Conservation (phyloP, 768 basidiomycete genomes). For the Baorangia bicolor region DNA sequence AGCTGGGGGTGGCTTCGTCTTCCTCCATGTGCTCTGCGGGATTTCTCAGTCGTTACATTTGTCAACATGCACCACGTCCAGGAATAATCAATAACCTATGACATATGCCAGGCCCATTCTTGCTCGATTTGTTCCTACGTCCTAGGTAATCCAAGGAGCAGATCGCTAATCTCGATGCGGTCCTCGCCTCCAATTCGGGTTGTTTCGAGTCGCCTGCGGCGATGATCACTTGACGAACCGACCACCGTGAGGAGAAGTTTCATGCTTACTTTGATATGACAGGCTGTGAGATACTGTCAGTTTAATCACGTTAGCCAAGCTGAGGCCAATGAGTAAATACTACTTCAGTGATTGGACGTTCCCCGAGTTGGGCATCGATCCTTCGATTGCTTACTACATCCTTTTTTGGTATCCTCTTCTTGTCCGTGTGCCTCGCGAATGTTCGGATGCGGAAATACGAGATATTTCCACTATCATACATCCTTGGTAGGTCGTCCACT, state of each 20-base stretch:
- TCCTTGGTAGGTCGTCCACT: too few species aligned
- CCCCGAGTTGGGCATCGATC: too few species aligned
- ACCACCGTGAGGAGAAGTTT: neutral
- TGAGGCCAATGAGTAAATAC: neutral
- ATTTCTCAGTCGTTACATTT: slow-evolving; percentile 1
- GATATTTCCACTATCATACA: neutral
- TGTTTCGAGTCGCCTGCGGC: neutral
- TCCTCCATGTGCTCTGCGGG: slow-evolving; percentile 90
- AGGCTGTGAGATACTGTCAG: too few species aligned
- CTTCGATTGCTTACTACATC: slow-evolving; percentile 2
- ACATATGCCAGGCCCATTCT: slow-evolving; percentile 52
- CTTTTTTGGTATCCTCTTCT: slow-evolving; percentile 8
- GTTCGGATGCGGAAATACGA: slow-evolving; percentile 5
- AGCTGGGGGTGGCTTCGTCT: slow-evolving; percentile 70
- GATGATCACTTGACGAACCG: neutral
- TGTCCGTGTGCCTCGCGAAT: slow-evolving; percentile 25
- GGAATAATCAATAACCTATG: slow-evolving; percentile 54
- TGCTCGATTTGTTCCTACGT: neutral
- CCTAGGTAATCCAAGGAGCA: neutral
- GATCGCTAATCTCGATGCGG: neutral
- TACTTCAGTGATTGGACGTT: neutral
- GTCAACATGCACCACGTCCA: neutral
- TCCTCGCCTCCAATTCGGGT: neutral
- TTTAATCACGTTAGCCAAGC: neutral
- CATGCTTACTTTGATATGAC: neutral